Evolutionary conservation across 2,329 filamentous ascomycete genomes (phyloP).

Genomic region (Aspergillus proliferans): DNA sequence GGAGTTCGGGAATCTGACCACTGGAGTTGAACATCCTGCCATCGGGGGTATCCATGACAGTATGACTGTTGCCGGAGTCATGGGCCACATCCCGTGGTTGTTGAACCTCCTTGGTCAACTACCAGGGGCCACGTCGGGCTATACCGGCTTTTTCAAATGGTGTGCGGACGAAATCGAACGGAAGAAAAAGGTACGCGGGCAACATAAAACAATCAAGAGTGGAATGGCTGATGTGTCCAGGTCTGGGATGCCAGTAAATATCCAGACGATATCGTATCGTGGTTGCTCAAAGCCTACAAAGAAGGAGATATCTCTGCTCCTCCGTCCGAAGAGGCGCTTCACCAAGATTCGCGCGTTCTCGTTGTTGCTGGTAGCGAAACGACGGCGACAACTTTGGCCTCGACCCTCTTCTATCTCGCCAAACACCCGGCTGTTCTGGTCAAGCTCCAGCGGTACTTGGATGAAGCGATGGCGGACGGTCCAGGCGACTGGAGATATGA

Average conservation of each 20-base stretch:
- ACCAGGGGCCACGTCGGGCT: not conserved
- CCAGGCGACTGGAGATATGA: conserved; percentile 15
- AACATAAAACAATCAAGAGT: too few relatives aligned
- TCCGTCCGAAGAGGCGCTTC: conserved; percentile 6
- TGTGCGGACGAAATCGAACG: not conserved
- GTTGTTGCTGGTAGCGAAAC: conserved; percentile 29
- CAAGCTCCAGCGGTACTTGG: conserved; percentile 27
- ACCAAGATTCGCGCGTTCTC: conserved; percentile 10
- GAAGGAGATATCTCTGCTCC: conserved; percentile 10
- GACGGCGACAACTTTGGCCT: conserved; percentile 24
- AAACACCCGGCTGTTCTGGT: conserved; percentile 21
- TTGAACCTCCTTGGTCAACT: not conserved
- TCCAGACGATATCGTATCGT: conserved; percentile 12
- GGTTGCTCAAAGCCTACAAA: conserved; percentile 10
- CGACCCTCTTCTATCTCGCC: conserved; percentile 27
- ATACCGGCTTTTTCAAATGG: not conserved
- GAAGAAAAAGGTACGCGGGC: not conserved
- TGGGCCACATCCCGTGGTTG: conserved; percentile 8
- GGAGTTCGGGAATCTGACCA: conserved; percentile 29
- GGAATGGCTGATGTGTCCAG: not conserved
- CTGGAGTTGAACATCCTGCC: conserved; percentile 7
- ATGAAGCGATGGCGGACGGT: conserved; percentile 21
- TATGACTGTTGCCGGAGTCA: conserved; percentile 10
- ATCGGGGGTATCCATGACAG: conserved; percentile 12
- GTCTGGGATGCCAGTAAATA: conserved; percentile 2